phyloP scores from a whole-genome alignment of 148 eudicot genomes.

The Gaultheria prostrata region DNA sequence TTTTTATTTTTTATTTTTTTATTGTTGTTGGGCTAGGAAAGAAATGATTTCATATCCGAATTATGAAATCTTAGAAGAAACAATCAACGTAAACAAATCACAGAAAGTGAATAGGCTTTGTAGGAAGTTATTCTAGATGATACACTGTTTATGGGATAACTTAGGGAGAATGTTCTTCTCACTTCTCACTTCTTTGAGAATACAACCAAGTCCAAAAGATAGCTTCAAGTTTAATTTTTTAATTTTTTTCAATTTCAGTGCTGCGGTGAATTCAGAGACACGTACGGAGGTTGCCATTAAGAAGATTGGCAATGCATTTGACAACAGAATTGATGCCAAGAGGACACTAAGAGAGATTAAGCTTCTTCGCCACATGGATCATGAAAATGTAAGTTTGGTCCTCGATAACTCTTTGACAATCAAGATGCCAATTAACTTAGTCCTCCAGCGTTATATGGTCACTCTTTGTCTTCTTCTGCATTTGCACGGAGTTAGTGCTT shows the following conservation, averaged over 20 bases:
- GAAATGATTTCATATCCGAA: background rate
- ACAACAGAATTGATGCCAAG: slow-evolving; percentile 71
- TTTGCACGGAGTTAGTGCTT: background rate
- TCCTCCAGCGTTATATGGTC: background rate
- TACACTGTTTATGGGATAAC: background rate
- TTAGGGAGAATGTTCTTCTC: background rate
- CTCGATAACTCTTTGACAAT: background rate
- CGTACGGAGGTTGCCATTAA: slow-evolving; percentile 76
- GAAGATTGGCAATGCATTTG: slow-evolving; percentile 86
- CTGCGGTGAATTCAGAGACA: slow-evolving; percentile 75
- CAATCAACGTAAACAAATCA: background rate
- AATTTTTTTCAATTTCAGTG: slow-evolving; percentile 36
- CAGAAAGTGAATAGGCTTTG: too few relatives aligned
- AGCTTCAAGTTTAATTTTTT: too few relatives aligned
- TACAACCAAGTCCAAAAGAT: background rate
- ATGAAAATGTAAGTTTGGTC: slow-evolving; percentile 56
- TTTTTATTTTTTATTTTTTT: background rate
- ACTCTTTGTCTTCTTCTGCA: background rate
- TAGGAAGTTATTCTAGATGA: background rate
- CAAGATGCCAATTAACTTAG: background rate
- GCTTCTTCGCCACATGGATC: slow-evolving; percentile 71
- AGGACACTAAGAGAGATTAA: slow-evolving; percentile 82
- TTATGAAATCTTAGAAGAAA: background rate
- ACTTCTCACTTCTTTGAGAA: background rate
- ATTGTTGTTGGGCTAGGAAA: background rate